Evolutionary conservation across 2,329 filamentous ascomycete species (phyloP).

Genomic region (Nothophoma quercina): DNA sequence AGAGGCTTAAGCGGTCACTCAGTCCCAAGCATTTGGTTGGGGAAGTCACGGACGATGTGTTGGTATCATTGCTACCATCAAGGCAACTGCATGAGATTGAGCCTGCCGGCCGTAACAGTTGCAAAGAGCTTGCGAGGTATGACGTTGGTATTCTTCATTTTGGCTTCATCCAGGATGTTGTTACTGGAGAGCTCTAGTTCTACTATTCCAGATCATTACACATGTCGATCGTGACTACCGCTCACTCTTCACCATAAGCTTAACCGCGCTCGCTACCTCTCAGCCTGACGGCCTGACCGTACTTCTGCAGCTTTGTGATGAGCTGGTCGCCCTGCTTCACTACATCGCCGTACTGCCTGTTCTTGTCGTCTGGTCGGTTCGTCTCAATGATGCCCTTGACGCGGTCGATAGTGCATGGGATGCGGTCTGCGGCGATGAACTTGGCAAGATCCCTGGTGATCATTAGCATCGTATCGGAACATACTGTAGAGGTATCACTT

Average conservation of each 20-base stretch:
- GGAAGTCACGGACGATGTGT: too few species aligned
- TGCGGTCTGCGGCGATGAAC: constrained; percentile 93
- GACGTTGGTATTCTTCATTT: too few species aligned
- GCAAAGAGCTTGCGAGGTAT: too few species aligned
- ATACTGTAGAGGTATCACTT: too few species aligned
- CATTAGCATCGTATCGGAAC: constrained; percentile 23
- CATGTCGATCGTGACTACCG: constrained; percentile 6
- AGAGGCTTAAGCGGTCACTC: too few species aligned
- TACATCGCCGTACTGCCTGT: constrained; percentile 98
- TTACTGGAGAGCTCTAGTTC: constrained; percentile 32
- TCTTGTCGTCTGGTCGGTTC: constrained; percentile 97
- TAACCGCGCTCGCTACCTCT: constrained; percentile 91
- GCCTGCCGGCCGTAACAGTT: too few species aligned
- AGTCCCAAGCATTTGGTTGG: too few species aligned
- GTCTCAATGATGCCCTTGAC: constrained; percentile 98
- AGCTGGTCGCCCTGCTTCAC: constrained; percentile 97
- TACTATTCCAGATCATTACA: constrained; percentile 34
- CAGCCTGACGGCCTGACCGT: constrained; percentile 93
- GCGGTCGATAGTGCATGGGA: constrained; percentile 96
- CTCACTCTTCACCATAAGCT: not conserved
- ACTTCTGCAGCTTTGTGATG: constrained; percentile 99
- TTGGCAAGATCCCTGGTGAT: constrained; percentile 82
- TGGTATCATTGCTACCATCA: too few species aligned
- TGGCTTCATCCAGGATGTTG: constrained; percentile 12
- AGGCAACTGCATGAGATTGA: too few species aligned